Percentiles rank a stretch among this genome's conserved stretches.
phyloP scores from a whole-genome alignment of 768 basidiomycete genomes.

The Brasilioporus rufonigricans region DNA sequence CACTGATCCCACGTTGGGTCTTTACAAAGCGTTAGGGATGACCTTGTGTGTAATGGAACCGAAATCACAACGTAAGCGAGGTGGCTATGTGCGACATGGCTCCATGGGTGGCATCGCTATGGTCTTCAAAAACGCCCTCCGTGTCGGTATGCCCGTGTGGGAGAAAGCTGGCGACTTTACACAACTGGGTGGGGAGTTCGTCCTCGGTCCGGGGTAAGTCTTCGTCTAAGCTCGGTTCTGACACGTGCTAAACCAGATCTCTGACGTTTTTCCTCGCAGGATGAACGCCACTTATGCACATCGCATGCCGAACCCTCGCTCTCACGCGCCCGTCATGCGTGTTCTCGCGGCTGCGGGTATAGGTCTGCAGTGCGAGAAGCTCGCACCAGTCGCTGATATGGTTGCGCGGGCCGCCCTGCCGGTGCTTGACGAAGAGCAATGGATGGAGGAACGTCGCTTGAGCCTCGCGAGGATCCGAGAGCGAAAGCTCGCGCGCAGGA shows the following conservation, averaged over 20 bases:
- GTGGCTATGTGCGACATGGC: constrained; percentile 68
- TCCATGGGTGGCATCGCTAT: constrained; percentile 66
- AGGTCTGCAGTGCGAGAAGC: constrained; percentile 24
- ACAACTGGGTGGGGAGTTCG: constrained; percentile 90
- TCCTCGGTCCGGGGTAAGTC: constrained; percentile 60
- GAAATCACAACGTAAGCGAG: constrained; percentile 42
- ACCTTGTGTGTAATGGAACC: constrained; percentile 44
- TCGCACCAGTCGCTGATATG: constrained; percentile 3
- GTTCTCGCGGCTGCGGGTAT: constrained; percentile 66
- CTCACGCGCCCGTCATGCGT: constrained; percentile 69
- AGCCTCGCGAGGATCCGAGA: constrained; percentile 33
- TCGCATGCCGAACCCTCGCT: constrained; percentile 76
- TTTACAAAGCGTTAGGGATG: constrained; percentile 81
- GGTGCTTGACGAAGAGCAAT: constrained; percentile 30
- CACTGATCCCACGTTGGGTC: constrained; percentile 67
- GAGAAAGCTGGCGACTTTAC: constrained; percentile 72
- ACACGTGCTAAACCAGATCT: neutral
- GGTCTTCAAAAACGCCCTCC: constrained; percentile 68
- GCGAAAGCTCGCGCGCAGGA: constrained; percentile 31
- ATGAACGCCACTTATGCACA: constrained; percentile 72
- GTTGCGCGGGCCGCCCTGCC: constrained; percentile 1
- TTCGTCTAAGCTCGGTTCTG: constrained; percentile 29
- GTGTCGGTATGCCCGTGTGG: constrained; percentile 78
- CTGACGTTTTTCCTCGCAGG: constrained; percentile 32
- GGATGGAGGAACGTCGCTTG: constrained; percentile 35